Evolutionary conservation across 192 early-diverging fungal species (phyloP).

Genomic region (Cladochytrium replicatum): DNA sequence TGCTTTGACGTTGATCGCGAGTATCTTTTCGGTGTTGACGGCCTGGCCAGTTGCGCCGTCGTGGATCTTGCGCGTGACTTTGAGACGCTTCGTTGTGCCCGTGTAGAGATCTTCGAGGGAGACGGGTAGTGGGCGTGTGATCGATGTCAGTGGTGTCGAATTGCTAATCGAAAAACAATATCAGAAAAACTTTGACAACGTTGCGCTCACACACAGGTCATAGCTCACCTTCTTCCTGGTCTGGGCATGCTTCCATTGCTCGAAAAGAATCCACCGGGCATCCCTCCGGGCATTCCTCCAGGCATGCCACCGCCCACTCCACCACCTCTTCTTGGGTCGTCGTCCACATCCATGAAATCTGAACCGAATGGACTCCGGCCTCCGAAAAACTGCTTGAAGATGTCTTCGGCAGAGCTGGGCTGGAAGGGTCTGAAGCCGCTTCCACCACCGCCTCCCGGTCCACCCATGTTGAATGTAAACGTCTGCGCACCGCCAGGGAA

Average conservation of each 20-base stretch:
- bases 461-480: slow-evolving; percentile 45
- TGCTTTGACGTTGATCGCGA: slow-evolving; percentile 76
- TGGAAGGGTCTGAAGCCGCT: slow-evolving; percentile 63
- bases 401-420: slow-evolving; percentile 78
- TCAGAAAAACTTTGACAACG: no score
- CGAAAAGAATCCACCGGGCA: slow-evolving; percentile 39
- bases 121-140: slow-evolving; percentile 61
- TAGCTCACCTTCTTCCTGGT: no score
- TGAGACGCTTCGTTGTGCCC: slow-evolving; percentile 83
- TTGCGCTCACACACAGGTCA: no score
- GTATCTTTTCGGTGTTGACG: slow-evolving; percentile 61
- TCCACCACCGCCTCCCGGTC: slow-evolving; percentile 23
- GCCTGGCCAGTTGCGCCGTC: slow-evolving; percentile 30
- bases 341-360: no score
- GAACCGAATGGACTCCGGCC: slow-evolving; percentile 35
- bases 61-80: slow-evolving; percentile 65
- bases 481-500: slow-evolving; percentile 50
- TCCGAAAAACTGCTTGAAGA: slow-evolving; percentile 85
- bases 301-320: slow-evolving; percentile 37
- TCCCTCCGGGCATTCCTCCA: slow-evolving; percentile 13
- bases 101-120: slow-evolving; percentile 85
- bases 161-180: slow-evolving; percentile 17
- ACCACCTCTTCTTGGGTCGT: no score
- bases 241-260: slow-evolving; percentile 47
- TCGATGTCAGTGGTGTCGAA: slow-evolving; percentile 22